A percentile compares a stretch with the other conserved stretches of the same genome.
Conservation (phyloP, 2,329 filamentous ascomycete genomes). For the Orbilia blumenaviensis region DNA sequence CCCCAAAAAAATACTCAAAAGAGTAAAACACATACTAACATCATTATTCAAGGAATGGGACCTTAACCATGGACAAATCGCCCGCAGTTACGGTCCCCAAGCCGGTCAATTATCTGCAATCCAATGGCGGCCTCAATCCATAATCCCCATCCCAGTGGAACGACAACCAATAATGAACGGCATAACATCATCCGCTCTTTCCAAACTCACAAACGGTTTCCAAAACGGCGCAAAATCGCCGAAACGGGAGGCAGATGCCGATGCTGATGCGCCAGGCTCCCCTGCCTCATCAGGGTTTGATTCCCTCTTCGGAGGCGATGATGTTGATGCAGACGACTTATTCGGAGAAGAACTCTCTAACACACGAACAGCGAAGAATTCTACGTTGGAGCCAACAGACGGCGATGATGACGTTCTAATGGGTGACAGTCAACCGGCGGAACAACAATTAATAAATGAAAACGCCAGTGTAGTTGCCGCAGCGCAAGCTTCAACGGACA, state of each 20-base stretch:
- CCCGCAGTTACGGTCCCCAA: slow-evolving; percentile 75
- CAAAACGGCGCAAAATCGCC: slow-evolving; percentile 45
- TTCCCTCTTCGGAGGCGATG: slow-evolving; percentile 86
- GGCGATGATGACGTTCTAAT: slow-evolving; percentile 60
- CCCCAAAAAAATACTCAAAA: background rate
- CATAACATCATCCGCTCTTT: slow-evolving; percentile 59
- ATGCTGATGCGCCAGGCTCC: slow-evolving; percentile 56
- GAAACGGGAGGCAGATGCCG: slow-evolving; percentile 50
- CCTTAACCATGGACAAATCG: slow-evolving; percentile 81
- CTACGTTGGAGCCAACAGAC: slow-evolving; percentile 54
- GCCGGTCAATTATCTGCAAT: slow-evolving; percentile 87
- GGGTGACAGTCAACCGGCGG: slow-evolving; percentile 42
- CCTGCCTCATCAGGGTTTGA: slow-evolving; percentile 63
- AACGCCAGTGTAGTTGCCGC: slow-evolving; percentile 37
- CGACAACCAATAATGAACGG: slow-evolving; percentile 69
- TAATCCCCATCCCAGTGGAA: slow-evolving; percentile 72
- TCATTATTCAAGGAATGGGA: slow-evolving; percentile 81
- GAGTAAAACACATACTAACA: slow-evolving; percentile 18
- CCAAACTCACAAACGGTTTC: slow-evolving; percentile 57
- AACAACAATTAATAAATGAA: slow-evolving; percentile 50
- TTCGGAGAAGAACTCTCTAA: slow-evolving; percentile 77
- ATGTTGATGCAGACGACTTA: slow-evolving; percentile 70
- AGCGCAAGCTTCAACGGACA: slow-evolving; percentile 46
- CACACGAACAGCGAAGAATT: slow-evolving; percentile 63
- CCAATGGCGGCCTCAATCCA: slow-evolving; percentile 81